A percentile compares a stretch with the other conserved stretches of the same genome.
These are phyloP conservation scores for Blumeriella jaapii DNA, from an alignment of 2,329 filamentous ascomycete genomes.

Conservation along the genomic window DNA sequence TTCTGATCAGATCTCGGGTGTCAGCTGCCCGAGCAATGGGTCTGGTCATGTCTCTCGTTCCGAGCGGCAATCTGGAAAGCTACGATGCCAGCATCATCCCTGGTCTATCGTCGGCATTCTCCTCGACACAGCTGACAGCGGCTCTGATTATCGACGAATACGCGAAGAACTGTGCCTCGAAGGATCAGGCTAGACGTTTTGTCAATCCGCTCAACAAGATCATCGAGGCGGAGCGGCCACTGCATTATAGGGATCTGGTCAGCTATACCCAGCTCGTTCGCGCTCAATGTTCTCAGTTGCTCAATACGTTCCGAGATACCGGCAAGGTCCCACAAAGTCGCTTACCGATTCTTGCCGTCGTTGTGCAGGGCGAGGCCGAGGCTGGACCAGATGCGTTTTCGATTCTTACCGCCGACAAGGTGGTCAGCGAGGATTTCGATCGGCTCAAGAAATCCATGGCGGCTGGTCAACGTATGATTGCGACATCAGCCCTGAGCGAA, in stretches of 20 bases:
- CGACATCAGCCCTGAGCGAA: constrained; percentile 66
- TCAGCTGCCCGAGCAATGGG: constrained; percentile 79
- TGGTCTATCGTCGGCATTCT: constrained; percentile 59
- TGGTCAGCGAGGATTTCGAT: constrained; percentile 76
- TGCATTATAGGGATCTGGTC: constrained; percentile 79
- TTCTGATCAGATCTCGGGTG: constrained; percentile 80
- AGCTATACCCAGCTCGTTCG: constrained; percentile 82
- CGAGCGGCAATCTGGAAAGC: constrained; percentile 46
- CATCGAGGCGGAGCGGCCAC: constrained; percentile 69
- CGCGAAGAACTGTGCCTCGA: constrained; percentile 45
- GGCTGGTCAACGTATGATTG: constrained; percentile 76
- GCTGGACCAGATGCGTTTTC: constrained; percentile 91
- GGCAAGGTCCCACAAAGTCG: constrained; percentile 67
- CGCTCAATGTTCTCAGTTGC: constrained; percentile 79
- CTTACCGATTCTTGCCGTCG: constrained; percentile 71
- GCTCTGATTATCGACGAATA: constrained; percentile 84
- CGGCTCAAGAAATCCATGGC: constrained; percentile 80
- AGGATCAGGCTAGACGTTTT: constrained; percentile 46
- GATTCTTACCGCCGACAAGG: constrained; percentile 75
- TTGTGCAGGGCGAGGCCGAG: constrained; percentile 87
- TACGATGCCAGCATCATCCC: constrained; percentile 56
- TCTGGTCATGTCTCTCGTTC: constrained; percentile 66
- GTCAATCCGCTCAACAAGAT: constrained; percentile 58
- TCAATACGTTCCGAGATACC: constrained; percentile 86
- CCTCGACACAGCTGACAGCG: constrained; percentile 76